phyloP scores from a whole-genome alignment of 768 basidiomycete species.

The Macrolepiota fuliginosa region DNA sequence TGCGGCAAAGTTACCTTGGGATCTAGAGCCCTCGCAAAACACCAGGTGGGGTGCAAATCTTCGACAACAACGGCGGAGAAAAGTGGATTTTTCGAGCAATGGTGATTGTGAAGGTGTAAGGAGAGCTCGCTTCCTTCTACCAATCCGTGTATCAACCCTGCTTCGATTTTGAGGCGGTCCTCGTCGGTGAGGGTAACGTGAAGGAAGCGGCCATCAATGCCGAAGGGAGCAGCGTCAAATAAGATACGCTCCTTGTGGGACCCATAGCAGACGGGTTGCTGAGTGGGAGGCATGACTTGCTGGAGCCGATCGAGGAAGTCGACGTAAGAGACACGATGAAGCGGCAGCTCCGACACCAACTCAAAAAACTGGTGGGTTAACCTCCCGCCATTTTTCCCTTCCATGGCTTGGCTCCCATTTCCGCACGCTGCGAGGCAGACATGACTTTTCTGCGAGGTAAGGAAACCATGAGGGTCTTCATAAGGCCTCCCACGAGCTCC shows the following conservation, averaged over 20 bases:
- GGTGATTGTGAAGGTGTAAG: conserved; percentile 59
- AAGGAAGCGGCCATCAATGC: conserved; percentile 45
- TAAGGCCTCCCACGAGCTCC: conserved; percentile 37
- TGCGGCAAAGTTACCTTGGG: conserved; percentile 26
- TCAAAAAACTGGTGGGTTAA: conserved; percentile 58
- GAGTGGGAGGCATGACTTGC: conserved; percentile 35
- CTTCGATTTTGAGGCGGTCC: conserved; percentile 43
- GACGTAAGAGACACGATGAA: conserved; percentile 52
- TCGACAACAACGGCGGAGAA: conserved; percentile 49
- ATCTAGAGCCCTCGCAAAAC: conserved; percentile 43
- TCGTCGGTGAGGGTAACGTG: conserved; percentile 37
- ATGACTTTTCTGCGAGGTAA: conserved; percentile 42
- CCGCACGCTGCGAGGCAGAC: conserved; percentile 57
- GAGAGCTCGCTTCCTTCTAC: conserved; percentile 62
- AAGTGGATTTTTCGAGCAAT: conserved; percentile 54
- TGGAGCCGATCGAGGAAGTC: conserved; percentile 45
- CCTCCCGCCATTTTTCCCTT: conserved; percentile 60
- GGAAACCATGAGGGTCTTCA: conserved; percentile 40
- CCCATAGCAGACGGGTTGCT: conserved; percentile 52
- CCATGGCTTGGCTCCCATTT: conserved; percentile 51
- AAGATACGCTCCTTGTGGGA: conserved; percentile 44
- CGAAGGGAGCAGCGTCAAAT: conserved; percentile 58
- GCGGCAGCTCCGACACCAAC: conserved; percentile 39
- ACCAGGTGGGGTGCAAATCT: conserved; percentile 59
- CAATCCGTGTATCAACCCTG: conserved; percentile 62